These are phyloP conservation scores for Apiospora rasikravindrae DNA, from an alignment of 2,329 filamentous ascomycete species.

Conservation along the genomic window DNA sequence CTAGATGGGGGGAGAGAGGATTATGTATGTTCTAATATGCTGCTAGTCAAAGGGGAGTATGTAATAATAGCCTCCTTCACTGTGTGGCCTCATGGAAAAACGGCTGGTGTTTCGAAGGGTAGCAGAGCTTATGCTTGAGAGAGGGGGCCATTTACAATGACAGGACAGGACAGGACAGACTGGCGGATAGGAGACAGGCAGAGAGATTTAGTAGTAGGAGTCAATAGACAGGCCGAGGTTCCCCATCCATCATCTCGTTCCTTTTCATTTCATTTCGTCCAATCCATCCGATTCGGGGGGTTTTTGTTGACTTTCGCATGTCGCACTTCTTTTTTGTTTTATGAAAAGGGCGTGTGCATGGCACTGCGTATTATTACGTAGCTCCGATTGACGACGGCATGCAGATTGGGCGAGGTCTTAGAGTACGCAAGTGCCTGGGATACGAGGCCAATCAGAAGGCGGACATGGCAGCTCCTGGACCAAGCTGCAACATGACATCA, in stretches of 20 bases:
- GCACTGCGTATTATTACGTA: background rate
- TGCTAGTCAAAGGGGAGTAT: background rate
- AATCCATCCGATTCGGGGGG: conserved; percentile 4
- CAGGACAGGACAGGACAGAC: background rate
- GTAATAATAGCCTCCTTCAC: background rate
- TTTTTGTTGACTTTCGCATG: background rate
- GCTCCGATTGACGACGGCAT: conserved; percentile 1
- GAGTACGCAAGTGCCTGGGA: background rate
- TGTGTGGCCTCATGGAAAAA: conserved; percentile 10
- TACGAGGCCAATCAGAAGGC: background rate
- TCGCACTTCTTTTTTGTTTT: background rate
- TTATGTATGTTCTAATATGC: background rate
- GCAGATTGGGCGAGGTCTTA: background rate
- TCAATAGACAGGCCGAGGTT: background rate
- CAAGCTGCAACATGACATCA: conserved; percentile 5
- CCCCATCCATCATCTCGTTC: conserved; percentile 15
- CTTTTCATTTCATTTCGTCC: conserved; percentile 10
- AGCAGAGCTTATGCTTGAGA: conserved; percentile 4
- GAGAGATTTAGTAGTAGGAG: too few relatives aligned
- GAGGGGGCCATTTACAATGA: background rate
- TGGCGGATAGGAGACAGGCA: background rate
- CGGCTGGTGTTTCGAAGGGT: conserved; percentile 13
- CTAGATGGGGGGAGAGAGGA: background rate
- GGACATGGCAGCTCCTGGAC: background rate
- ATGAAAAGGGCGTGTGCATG: background rate